These are phyloP conservation scores for Collybiopsis confluens DNA, from an alignment of 768 basidiomycete species.

Conservation along the genomic window DNA sequence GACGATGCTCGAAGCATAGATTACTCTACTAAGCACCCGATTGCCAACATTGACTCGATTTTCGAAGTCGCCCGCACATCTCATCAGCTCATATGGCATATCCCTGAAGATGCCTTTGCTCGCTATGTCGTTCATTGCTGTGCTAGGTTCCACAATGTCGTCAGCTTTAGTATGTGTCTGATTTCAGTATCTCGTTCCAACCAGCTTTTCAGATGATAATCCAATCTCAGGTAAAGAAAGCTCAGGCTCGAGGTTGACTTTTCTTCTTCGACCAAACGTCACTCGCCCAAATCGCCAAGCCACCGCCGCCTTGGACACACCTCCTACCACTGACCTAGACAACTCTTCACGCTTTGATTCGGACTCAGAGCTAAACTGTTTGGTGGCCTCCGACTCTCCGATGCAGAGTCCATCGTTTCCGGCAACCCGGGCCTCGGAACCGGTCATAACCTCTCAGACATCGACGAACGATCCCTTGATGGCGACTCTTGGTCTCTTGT, in stretches of 20 bases:
- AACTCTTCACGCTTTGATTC: conserved; percentile 46
- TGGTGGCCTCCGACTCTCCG: conserved; percentile 43
- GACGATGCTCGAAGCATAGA: conserved; percentile 27
- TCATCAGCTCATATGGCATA: conserved; percentile 69
- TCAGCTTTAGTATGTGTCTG: conserved; percentile 71
- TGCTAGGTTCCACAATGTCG: conserved; percentile 72
- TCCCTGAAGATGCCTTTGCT: conserved; percentile 66
- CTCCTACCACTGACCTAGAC: conserved; percentile 67
- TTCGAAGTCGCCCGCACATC: conserved; percentile 66
- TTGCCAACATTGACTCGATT: conserved; percentile 52
- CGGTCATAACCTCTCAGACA: conserved; percentile 14
- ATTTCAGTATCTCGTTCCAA: neutral
- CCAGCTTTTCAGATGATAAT: neutral
- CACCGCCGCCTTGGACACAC: conserved; percentile 53
- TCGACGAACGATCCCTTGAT: conserved; percentile 19
- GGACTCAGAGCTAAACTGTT: conserved; percentile 54
- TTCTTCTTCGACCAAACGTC: conserved; percentile 76
- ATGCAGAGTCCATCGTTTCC: conserved; percentile 19
- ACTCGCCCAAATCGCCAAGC: conserved; percentile 52
- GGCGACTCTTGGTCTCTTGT: conserved; percentile 34
- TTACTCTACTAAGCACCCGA: conserved; percentile 33
- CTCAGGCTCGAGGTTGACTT: conserved; percentile 60
- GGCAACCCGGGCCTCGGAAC: neutral
- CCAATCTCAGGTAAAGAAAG: conserved; percentile 49
- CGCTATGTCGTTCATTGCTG: conserved; percentile 82